phyloP scores from a whole-genome alignment of 225 moss, liverwort and hornwort genomes.

The Pleurozium schreberi region DNA sequence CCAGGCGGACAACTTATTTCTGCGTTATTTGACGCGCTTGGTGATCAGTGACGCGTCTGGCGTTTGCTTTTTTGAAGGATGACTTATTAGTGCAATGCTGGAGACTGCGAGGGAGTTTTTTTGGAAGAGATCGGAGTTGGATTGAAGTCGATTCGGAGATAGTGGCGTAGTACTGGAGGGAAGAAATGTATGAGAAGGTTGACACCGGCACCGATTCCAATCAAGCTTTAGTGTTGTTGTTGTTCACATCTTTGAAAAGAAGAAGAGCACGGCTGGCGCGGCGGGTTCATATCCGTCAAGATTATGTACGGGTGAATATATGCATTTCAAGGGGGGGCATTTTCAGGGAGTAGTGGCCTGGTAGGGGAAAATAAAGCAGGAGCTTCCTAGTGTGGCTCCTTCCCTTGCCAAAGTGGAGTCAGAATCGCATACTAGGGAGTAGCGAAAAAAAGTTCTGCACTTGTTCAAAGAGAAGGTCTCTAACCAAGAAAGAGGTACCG shows the following conservation, averaged over 20 bases:
- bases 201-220: slow-evolving; percentile 9
- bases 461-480: slow-evolving; percentile 11
- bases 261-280: not conserved
- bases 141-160: not conserved
- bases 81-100: not conserved
- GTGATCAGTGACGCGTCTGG: not conserved
- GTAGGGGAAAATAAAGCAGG: slow-evolving; percentile 4
- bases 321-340: not conserved
- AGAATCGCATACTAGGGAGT: slow-evolving; percentile 9
- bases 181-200: slow-evolving; percentile 25
- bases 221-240: not conserved
- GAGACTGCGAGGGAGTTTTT: not conserved
- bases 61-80: not conserved
- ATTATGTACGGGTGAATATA: not conserved
- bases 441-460: slow-evolving; percentile 13
- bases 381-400: not conserved
- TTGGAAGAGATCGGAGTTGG: not conserved
- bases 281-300: not conserved
- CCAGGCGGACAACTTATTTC: not conserved
- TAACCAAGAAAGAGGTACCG: slow-evolving; percentile 25
- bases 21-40: not conserved
- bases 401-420: slow-evolving; percentile 6
- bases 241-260: not conserved
- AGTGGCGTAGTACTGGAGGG: not conserved
- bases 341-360: not conserved